phyloP scores from a whole-genome alignment of 208 protist genomes.

The Acanthamoeba royreba region DNA sequence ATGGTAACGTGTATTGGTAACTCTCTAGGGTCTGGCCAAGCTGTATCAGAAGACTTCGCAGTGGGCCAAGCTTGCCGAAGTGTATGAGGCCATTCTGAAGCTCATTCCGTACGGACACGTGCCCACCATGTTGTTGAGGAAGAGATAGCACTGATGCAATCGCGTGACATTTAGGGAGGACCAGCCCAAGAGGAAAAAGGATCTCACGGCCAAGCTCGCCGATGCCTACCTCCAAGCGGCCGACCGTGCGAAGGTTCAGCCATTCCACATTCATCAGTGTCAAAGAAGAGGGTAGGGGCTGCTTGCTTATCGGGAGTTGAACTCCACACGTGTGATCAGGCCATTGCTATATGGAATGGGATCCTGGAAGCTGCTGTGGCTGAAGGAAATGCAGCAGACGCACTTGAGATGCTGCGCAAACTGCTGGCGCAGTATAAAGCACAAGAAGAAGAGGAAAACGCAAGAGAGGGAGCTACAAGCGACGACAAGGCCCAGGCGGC shows the following conservation, averaged over 20 bases:
- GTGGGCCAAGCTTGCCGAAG: neutral
- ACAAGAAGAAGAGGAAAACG: neutral
- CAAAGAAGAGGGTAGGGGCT: neutral
- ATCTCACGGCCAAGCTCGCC: neutral
- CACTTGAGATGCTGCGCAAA: neutral
- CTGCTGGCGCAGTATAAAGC: neutral
- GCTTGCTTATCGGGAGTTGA: too few relatives aligned
- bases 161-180: too few relatives aligned
- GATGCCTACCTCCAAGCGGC: neutral
- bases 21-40: neutral
- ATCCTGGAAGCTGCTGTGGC: neutral
- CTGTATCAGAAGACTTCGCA: neutral
- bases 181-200: neutral
- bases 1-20: neutral
- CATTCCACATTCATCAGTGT: too few relatives aligned
- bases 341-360: neutral
- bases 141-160: too few relatives aligned
- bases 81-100: constrained; percentile 23
- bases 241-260: neutral
- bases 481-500: neutral
- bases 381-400: neutral
- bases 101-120: neutral
- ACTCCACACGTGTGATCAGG: too few relatives aligned
- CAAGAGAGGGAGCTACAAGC: neutral
- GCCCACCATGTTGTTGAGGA: too few relatives aligned